Evolutionary conservation across 108 stramenopile genomes (phyloP), one percentile per base, ranked within the genome.

Genomic region (Conticribra guillardii): DNA sequence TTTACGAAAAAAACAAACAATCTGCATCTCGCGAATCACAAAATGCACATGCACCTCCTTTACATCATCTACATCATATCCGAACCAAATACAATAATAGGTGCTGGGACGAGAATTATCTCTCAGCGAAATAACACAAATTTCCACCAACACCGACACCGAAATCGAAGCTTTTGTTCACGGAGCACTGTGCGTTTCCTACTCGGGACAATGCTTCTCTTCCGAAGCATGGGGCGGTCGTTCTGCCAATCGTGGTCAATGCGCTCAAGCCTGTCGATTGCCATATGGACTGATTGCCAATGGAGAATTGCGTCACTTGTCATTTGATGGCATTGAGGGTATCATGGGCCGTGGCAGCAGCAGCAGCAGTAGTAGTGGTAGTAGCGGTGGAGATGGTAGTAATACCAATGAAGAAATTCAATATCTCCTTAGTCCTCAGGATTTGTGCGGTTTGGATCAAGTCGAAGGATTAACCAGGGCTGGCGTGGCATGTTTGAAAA

Each of bases 81-180:
- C 37, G 52, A 2, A 29, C 26, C 7, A 1, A 60, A n/a, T 34
- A 44, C n/a, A 41, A 26, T 9, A 23, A 23, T 9, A 73, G 74
- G 72, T 90, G 11, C 58, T 90, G 59, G 87, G 87, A 34, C 70
- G 89, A 54, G 89, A 90, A 76, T 54, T 90, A 0, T 68, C 69
- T 21, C 63, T 86, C 23, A 33, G 54, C 0, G 89, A 90, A 71
- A 90, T 90, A 44, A 48, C 74, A 9, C 54, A 52, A 48, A 82
- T 90, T 64, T 60, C 76, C 27, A 32, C 22, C 14, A 74, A 56
- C 17, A 67, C 69, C 0, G 41, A 64, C 37, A 75, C 83, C 14
- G 91, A 92, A 80, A 79, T 89, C 29, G 91, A 92, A 64, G 83
- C 74, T 17, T 92, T 92, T 76, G 88, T 89, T 0, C 91, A 92